These are phyloP conservation scores for Tieghemiomyces parasiticus DNA, from an alignment of 192 early-diverging fungal species.

Conservation along the genomic window DNA sequence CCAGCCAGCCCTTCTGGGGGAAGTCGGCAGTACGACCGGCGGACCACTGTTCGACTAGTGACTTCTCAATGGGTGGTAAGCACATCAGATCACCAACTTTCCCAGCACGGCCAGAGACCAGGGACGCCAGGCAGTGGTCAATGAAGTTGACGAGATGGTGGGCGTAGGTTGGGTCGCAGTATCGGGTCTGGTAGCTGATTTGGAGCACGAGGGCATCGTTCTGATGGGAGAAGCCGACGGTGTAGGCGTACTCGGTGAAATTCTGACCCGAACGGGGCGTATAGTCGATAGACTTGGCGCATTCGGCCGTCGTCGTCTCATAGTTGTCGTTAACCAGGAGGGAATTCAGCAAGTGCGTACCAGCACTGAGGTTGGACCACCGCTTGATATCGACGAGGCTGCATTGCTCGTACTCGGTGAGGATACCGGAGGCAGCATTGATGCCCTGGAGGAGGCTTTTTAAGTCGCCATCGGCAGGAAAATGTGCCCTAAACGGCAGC, in stretches of 20 bases:
- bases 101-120: background rate
- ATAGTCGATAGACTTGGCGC: no score
- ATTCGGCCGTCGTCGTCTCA: no score
- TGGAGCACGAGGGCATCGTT: background rate
- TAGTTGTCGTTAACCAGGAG: background rate
- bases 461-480: background rate
- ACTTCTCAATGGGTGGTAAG: background rate
- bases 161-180: background rate
- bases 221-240: background rate
- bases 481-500: background rate
- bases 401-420: background rate
- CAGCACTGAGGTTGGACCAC: background rate
- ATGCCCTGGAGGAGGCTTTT: background rate
- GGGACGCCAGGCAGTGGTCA: background rate
- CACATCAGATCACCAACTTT: no score
- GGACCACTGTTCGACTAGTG: background rate
- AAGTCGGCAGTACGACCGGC: background rate
- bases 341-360: background rate
- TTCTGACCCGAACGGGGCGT: background rate
- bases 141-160: background rate
- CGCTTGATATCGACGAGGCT: background rate
- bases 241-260: slow-evolving; percentile 3
- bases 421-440: background rate
- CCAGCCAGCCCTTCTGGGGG: background rate
- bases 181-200: no score